Evolutionary conservation across 768 basidiomycete genomes (phyloP), one percentile per base, ranked within the genome.

Genomic region (Boletus reticulatus): DNA sequence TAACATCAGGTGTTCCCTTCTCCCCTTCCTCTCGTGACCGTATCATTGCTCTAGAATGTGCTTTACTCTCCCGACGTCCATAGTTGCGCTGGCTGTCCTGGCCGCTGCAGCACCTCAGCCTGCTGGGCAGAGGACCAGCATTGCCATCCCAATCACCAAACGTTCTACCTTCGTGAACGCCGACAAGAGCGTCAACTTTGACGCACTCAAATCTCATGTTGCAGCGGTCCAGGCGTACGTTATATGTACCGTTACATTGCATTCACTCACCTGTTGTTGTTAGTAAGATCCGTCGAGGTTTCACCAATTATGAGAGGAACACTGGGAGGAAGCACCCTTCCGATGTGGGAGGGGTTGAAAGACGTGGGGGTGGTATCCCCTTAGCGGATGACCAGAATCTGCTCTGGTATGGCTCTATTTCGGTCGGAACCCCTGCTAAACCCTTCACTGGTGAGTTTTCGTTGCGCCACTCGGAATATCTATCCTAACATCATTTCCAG

Each of bases 381-480:
- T 41, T 62, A 27, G 57, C 42, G 2, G 51, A 53, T 10, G 47
- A 34, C 29, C 31, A 38, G 11, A 51, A 4, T 29, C 0, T 38
- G 9, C 45, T 61, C 19, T 63, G 60, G 62, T 59, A 46, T 10
- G 62, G 60, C 16, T 31, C 41, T 1, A 55, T 64, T 27, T 46
- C 50, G 0, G 55, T 59, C 16, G 60, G 62, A 4, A 64, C 56
- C 1, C 62, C 62, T 42, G 16, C 49, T 1, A 4, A 36, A 8
- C 3, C 46, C 31, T 60, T 53, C 50, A 62, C 53, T 9, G 55
- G 61, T 62, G 19, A 3, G 50, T 37, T 9, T 36, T 32, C 17
- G 13, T 36, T 29, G 12, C 1, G 7, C 6, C 29, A 3, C 2
- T 1, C 7, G 14, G 6, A 11, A 17, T 13, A 1, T 19, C 7